Evolutionary conservation across 768 basidiomycete species (phyloP), one percentile per base, ranked within the genome.

Genomic region (Leccinum rimulosum): DNA sequence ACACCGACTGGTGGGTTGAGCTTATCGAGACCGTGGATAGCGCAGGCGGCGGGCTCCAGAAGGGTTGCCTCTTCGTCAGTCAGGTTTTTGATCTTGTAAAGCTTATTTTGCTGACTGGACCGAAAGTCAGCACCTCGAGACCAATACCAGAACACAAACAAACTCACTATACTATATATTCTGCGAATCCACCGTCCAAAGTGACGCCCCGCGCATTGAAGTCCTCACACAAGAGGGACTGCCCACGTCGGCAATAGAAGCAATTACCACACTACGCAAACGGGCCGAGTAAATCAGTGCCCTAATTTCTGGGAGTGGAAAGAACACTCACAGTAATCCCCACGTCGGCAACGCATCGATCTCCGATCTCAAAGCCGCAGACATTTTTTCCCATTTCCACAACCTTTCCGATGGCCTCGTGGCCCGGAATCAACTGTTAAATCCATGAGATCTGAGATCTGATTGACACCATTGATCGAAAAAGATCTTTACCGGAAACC

Each of bases 21-120:
- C 72, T 93, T 92, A 75, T 96, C 93, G 61, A 95, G 85, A 6
- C 93, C 93, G 71, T 96, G 93, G 53, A 96, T 84, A 33, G 94
- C 94, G 64, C 93, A 96, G 6, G 93, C 88, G 4, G 92, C 91
- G 43, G 94, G 94, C 69, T 95, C 93, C 36, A 95, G 80, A 19
- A 96, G 83, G 3, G 91, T 93, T 1, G 93, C 85, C 62, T 95
- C 93, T 66, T 92, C 89, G 68, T 95, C 92, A 8, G 84, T 84
- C 54, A 95, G 81, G 75, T 95, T 95, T 63, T 93, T 76, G 65
- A 95, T 87, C 75, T 91, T 92, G 81, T 91, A 95, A 19, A 91
- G 77, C 68, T 93, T 94, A 71, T 86, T 81, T 60, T 88, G 80
- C 58, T 82, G 78, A 64, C 88, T 88, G 56, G 27, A 27, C 2